Percentiles rank a stretch among this genome's conserved stretches.
phyloP scores from a whole-genome alignment of 1,139 yeast species.

The Pichia sp. region DNA sequence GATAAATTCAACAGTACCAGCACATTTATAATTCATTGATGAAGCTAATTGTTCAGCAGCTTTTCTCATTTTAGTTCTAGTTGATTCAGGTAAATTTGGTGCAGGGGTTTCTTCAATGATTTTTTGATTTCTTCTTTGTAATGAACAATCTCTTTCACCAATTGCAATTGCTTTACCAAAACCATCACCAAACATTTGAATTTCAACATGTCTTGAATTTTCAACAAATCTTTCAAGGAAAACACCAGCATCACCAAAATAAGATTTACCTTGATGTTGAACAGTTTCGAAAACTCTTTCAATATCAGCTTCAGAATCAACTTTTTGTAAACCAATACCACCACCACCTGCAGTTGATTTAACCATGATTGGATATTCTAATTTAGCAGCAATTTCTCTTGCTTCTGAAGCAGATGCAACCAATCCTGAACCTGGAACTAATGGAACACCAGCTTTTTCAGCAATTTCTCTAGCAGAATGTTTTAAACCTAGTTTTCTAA shows the following conservation, averaged over 20 bases:
- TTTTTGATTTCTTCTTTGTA: conserved; percentile 95
- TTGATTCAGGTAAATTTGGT: conserved; percentile 77
- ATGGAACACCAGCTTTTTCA: conserved; percentile 77
- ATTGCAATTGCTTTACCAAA: conserved; percentile 83
- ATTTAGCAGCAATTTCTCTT: conserved; percentile 59
- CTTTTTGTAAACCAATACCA: conserved; percentile 94
- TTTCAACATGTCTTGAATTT: conserved; percentile 91
- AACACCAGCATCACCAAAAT: conserved; percentile 93
- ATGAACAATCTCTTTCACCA: conserved; percentile 96
- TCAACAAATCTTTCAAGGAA: conserved; percentile 91
- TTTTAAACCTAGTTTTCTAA: conserved; percentile 82
- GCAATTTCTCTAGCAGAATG: conserved; percentile 97
- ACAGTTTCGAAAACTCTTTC: conserved; percentile 83
- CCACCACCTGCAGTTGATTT: conserved; percentile 99
- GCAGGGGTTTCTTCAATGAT: conserved; percentile 97
- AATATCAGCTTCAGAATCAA: conserved; percentile 72
- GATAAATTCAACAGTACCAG: conserved; percentile 95
- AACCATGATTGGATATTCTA: conserved; percentile 90
- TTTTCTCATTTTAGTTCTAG: conserved; percentile 66
- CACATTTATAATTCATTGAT: conserved; percentile 83
- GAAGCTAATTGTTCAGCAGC: conserved; percentile 83
- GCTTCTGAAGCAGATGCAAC: conserved; percentile 71
- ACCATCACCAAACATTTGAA: conserved; percentile 96
- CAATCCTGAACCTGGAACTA: conserved; percentile 91
- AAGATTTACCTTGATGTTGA: conserved; percentile 86